These are phyloP conservation scores for Russula sp. DNA, from an alignment of 768 basidiomycete species.

Conservation along the genomic window DNA sequence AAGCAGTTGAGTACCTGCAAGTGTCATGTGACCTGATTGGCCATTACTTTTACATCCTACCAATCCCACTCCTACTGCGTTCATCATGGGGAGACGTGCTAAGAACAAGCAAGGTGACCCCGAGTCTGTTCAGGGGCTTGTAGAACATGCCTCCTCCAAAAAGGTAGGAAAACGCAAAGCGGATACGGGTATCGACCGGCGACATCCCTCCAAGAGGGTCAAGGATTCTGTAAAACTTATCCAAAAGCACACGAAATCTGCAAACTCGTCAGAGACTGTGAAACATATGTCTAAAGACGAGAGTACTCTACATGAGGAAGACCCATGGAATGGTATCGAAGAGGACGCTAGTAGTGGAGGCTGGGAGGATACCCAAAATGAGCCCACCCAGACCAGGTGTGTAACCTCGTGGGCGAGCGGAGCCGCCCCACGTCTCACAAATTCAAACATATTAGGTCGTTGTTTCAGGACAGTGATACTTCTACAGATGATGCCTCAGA, in stretches of 20 bases:
- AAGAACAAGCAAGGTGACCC: constrained; percentile 80
- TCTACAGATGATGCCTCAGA: constrained; percentile 36
- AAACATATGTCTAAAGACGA: constrained; percentile 16
- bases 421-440: background rate
- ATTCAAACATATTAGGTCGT: constrained; percentile 28
- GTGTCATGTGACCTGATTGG: too few relatives aligned
- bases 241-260: background rate
- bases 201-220: constrained; percentile 32
- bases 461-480: constrained; percentile 43
- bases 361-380: constrained; percentile 59
- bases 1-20: too few relatives aligned
- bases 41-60: background rate
- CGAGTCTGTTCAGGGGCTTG: constrained; percentile 41
- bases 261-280: constrained; percentile 20
- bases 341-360: constrained; percentile 36
- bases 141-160: constrained; percentile 38
- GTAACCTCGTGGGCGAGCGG: background rate
- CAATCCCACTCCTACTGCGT: background rate
- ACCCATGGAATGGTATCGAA: constrained; percentile 28
- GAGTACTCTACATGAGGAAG: constrained; percentile 18
- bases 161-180: constrained; percentile 73
- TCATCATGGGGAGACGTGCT: constrained; percentile 73
- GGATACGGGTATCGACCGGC: constrained; percentile 28
- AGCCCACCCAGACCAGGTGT: constrained; percentile 37
- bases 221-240: constrained; percentile 25